Conservation (phyloP, 2,329 filamentous ascomycete species). For the Xylariaceae sp. region DNA sequence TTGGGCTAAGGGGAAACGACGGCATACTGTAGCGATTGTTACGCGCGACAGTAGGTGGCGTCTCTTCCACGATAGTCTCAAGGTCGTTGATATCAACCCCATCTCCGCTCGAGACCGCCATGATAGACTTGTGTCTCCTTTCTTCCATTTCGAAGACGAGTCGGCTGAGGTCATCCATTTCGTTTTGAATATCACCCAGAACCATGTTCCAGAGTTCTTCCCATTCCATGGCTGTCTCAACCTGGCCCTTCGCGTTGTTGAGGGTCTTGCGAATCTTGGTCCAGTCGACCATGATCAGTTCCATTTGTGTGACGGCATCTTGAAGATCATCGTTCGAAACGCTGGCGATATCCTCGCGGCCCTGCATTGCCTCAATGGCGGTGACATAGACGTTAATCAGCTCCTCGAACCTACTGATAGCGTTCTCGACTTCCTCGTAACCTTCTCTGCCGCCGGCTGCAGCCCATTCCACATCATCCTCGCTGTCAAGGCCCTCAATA, state of each 20-base stretch:
- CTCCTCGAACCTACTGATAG: conserved; percentile 79
- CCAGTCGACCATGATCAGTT: conserved; percentile 80
- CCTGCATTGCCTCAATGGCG: conserved; percentile 88
- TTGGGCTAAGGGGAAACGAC: conserved; percentile 57
- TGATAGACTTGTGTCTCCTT: conserved; percentile 73
- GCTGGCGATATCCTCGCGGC: conserved; percentile 65
- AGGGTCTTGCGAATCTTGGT: conserved; percentile 71
- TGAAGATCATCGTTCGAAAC: conserved; percentile 69
- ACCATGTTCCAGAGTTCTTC: conserved; percentile 95
- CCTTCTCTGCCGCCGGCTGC: conserved; percentile 80
- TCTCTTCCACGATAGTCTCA: conserved; percentile 89
- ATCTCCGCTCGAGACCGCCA: conserved; percentile 57
- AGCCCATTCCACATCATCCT: conserved; percentile 97
- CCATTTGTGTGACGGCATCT: conserved; percentile 80
- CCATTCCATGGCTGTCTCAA: conserved; percentile 98
- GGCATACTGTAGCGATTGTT: conserved; percentile 66
- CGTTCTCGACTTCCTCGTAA: conserved; percentile 64
- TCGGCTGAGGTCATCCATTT: conserved; percentile 71
- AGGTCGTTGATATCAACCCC: conserved; percentile 78
- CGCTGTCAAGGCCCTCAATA: conserved; percentile 80
- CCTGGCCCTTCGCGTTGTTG: conserved; percentile 76
- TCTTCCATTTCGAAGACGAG: conserved; percentile 98
- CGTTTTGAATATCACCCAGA: conserved; percentile 84
- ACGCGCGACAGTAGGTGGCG: conserved; percentile 53
- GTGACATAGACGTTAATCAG: conserved; percentile 88